These are phyloP conservation scores for Sporothrix brasiliensis DNA, from an alignment of 2,329 filamentous ascomycete species.

Conservation along the genomic window DNA sequence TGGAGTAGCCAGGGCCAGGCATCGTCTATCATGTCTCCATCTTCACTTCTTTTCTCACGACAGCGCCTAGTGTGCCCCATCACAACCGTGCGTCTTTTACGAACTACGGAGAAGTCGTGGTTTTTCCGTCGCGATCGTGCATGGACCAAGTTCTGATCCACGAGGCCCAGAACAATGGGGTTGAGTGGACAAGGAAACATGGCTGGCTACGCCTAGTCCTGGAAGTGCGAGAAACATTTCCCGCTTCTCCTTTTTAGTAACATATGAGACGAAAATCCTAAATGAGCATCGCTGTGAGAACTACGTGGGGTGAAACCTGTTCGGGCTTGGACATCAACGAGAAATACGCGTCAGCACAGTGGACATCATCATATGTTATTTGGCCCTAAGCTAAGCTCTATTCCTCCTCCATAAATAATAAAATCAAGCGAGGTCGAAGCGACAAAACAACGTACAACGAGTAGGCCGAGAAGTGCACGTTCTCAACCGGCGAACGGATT, in stretches of 20 bases:
- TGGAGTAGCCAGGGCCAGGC: too few species aligned
- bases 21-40: constrained; percentile 10
- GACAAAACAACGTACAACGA: not conserved
- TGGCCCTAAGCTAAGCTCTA: not conserved
- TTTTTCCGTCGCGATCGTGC: constrained; percentile 3
- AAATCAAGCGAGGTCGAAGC: not conserved
- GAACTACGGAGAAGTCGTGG: not conserved
- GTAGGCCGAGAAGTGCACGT: not conserved
- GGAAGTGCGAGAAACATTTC: not conserved
- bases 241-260: not conserved
- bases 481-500: too few species aligned
- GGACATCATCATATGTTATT: constrained; percentile 6
- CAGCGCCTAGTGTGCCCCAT: not conserved
- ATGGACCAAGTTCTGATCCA: not conserved
- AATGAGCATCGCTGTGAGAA: not conserved
- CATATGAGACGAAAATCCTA: not conserved
- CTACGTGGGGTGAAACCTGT: not conserved
- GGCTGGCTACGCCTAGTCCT: not conserved
- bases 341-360: not conserved
- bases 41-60: too few species aligned
- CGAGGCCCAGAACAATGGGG: not conserved
- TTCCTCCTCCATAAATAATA: too few species aligned
- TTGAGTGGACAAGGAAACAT: not conserved
- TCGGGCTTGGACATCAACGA: not conserved
- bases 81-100: not conserved